These are phyloP conservation scores for Nicotiana knightiana DNA, from an alignment of 257 asterid genomes.

Conservation along the genomic window DNA sequence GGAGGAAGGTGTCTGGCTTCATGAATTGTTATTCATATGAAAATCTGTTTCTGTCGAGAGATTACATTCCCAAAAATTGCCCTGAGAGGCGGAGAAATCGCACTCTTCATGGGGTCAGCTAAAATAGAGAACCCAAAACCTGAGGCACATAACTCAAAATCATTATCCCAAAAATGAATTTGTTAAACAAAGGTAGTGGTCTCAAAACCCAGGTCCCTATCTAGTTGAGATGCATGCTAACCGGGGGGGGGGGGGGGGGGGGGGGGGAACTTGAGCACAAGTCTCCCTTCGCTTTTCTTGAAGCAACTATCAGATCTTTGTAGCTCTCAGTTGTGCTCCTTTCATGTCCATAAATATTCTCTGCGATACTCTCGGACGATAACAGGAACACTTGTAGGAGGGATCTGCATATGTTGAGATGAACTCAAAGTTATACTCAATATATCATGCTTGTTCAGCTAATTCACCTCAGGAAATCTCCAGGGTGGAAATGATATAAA, in stretches of 20 bases:
- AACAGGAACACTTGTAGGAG: slow-evolving; percentile 85
- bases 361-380: slow-evolving; percentile 69
- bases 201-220: neutral
- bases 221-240: neutral
- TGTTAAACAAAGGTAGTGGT: slow-evolving; percentile 7
- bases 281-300: neutral
- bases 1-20: neutral
- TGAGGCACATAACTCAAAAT: slow-evolving; percentile 1
- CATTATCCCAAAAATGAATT: slow-evolving; percentile 19
- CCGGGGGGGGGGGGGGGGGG: too few species aligned
- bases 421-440: neutral
- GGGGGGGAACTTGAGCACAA: neutral
- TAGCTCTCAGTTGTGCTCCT: neutral
- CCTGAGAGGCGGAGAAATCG: slow-evolving; percentile 65
- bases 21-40: neutral
- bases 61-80: slow-evolving; percentile 35
- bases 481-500: neutral
- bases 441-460: neutral
- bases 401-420: slow-evolving; percentile 47
- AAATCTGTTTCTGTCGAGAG: neutral
- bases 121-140: slow-evolving; percentile 17
- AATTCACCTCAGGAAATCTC: neutral
- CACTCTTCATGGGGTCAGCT: slow-evolving; percentile 68
- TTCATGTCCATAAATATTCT: slow-evolving; percentile 59
- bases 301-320: slow-evolving; percentile 3